These are phyloP conservation scores for Primulina huaijiensis DNA, from an alignment of 257 asterid species.

Conservation along the genomic window DNA sequence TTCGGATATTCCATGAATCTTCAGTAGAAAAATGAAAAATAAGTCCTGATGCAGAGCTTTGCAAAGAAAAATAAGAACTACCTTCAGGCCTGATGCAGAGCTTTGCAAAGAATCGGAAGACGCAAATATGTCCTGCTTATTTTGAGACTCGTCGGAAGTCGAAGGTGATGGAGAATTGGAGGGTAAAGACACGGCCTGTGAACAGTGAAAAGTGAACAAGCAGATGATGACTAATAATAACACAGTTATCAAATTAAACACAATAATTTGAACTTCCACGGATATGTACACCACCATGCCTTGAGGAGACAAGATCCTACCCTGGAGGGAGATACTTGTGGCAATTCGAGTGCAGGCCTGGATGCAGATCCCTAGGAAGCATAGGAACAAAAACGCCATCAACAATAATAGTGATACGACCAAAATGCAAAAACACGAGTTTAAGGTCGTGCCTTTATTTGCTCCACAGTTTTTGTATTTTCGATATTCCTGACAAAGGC, in stretches of 20 bases:
- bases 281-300: conserved; percentile 15
- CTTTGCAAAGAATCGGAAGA: conserved; percentile 38
- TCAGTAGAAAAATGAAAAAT: conserved; percentile 26
- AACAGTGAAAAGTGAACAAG: conserved; percentile 22
- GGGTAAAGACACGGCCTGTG: conserved; percentile 60
- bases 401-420: conserved; percentile 6
- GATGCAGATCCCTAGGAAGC: conserved; percentile 49
- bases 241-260: neutral
- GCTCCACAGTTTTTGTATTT: conserved; percentile 36
- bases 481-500: conserved; percentile 42
- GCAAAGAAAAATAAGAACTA: conserved; percentile 29
- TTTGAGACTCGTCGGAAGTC: conserved; percentile 39
- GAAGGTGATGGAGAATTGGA: conserved; percentile 57
- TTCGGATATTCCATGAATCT: conserved; percentile 41
- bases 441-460: conserved; percentile 60
- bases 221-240: neutral
- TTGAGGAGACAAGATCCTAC: conserved; percentile 36
- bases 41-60: conserved; percentile 59
- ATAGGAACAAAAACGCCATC: conserved; percentile 5
- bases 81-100: conserved; percentile 69
- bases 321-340: conserved; percentile 60
- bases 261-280: conserved; percentile 8
- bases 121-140: conserved; percentile 28
- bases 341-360: conserved; percentile 58
- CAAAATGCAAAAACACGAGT: conserved; percentile 17